phyloP scores from a whole-genome alignment of 2,329 filamentous ascomycete genomes.

The Colletotrichum lindemuthianum region DNA sequence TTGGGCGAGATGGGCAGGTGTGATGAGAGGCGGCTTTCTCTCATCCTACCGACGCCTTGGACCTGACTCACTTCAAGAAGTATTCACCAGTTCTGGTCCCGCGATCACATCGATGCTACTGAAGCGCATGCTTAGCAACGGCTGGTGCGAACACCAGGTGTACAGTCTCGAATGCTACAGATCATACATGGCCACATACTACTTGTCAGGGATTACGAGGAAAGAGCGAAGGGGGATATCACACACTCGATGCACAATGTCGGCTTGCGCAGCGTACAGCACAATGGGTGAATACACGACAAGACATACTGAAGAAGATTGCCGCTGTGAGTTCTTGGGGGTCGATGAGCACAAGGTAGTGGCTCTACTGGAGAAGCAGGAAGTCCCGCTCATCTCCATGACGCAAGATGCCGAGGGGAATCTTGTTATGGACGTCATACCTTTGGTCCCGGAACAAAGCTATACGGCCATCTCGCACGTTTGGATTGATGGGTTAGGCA shows the following conservation, averaged over 20 bases:
- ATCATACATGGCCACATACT: not conserved
- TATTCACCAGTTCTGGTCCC: not conserved
- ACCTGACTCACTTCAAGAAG: no score
- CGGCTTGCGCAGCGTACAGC: not conserved
- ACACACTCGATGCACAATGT: not conserved
- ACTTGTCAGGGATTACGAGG: not conserved
- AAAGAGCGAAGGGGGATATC: not conserved
- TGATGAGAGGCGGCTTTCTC: no score
- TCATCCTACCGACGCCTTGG: no score
- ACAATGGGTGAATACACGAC: not conserved
- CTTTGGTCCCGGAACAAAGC: not conserved
- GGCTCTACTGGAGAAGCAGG: not conserved
- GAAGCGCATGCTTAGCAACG: not conserved
- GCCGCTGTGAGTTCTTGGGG: not conserved
- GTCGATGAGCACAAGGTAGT: not conserved
- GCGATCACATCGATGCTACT: not conserved
- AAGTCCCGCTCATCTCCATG: not conserved
- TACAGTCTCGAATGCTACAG: not conserved
- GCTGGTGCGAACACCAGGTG: conserved; percentile 3
- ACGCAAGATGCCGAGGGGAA: no score
- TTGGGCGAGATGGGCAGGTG: not conserved
- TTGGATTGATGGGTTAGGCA: conserved; percentile 3
- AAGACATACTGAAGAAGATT: not conserved
- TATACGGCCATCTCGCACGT: conserved; percentile 10
- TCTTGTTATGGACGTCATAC: not conserved